Evolutionary conservation across 345 rosid species (phyloP), one percentile per base, ranked within the genome.

Genomic region (Abelmoschus esculentus): DNA sequence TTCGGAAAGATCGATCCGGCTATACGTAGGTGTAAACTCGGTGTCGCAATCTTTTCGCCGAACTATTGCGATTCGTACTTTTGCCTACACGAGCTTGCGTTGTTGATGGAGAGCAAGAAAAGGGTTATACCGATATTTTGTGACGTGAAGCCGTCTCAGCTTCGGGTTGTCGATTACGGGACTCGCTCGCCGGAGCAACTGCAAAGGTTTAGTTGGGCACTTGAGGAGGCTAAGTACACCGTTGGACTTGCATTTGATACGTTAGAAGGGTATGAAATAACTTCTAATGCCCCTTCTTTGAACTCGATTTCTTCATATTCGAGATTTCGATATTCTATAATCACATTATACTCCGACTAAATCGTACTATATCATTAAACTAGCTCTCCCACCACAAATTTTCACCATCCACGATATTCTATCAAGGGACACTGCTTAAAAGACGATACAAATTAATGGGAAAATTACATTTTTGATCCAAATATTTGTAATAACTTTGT

Each of bases 191-290:
- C 58, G 4, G n/a, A 61, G 32, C 84, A 91, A 67, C 58, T 86
- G 53, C 67, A 68, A 28, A 75, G 87, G 62, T 91, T 84, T 73
- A 40, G 68, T 2, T 28, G 46, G 77, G 97, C 96, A 34, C 77
- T 93, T 1, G 86, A 85, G 28, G 87, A 88, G 77, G 90, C 97
- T 7, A 86, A 81, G 55, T 83, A 79, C 68, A 91, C 90, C 19
- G 98, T 93, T 1, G 98, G 98, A 31, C 89, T 93, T 52, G 82
- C 96, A 18, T 89, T 93, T 75, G 87, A 93, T 79, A 79, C 95
- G 0, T 31, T 46, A 7, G 71, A 67, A 29, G 96, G 93, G 98
- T 93, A 83, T 22, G 83, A 5, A 63, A 63, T 19, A 63, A 1
- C 29, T 54, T 54, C 19, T 17, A 53, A 18, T 7, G 44, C 44